Base-by-base conservation (phyloP, 225 moss, liverwort and hornwort genomes). In the Polytrichum commune region DNA sequence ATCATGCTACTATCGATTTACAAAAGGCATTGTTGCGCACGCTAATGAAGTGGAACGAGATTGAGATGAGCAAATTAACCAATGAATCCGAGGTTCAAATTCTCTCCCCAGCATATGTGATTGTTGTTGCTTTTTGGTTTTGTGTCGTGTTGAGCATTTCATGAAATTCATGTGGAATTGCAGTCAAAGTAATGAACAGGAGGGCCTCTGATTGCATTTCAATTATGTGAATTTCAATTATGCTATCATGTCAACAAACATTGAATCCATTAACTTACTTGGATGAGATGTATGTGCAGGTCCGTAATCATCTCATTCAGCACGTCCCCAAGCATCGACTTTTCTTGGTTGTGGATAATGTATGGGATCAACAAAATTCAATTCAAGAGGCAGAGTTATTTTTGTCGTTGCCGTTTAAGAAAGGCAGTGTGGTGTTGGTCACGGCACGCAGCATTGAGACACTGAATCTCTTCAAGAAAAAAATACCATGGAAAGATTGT, bases 101-200 rank as follows among this genome's bases (percentile, higher is more conserved):
- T 18, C 55, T 55, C 20, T 19, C 19, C 19, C 0, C 0, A n/a
- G n/a, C 0, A 19, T 0, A 20, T 1, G 0, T 55, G 20, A 3
- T 16, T 19, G 5, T 18, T 30, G 30, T 6, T 1, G 6, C 6
- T 30, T 30, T 0, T 1, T 1, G 0, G 5, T 30, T n/a, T n/a
- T n/a, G 6, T 30, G 30, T 0, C 0, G 5, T 30, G 30, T 0
- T 30, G 6, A 30, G 6, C 30, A 55, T 55, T 4, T 20, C 0
- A 55, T 7, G 0, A 19, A 4, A 16, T 55, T 55, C 20, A 18
- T 55, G 20, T 55, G 55, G 19, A 55, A 19, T n/a, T n/a, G 2
- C 13, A 55, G 3, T 4, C 3, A 55, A 19, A 55, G 55, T 13
- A 10, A 1, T 55, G 55, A 2, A 55, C 4, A 55, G 55, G 28